Base-by-base conservation (phyloP, 495 filamentous ascomycete genomes). In the Penicillium steckii region DNA sequence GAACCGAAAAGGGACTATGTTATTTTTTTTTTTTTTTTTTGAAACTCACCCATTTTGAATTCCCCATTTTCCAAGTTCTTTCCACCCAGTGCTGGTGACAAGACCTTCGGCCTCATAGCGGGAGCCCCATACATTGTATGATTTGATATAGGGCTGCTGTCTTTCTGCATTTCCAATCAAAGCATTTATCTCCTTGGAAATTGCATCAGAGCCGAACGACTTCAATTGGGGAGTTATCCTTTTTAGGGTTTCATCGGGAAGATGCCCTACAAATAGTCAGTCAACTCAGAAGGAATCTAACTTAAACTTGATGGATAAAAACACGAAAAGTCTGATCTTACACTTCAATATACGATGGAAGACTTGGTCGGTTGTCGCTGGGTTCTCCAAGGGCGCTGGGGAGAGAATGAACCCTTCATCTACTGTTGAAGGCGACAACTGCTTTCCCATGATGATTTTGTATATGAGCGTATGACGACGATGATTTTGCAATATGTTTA, bases 41-140 rank as follows among this genome's bases (percentile, higher is more conserved):
- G 2, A 41, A 19, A 41, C 56, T 25, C 19, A 67, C 64, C 66
- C 66, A 52, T 67, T 33, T 46, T 57, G 47, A n/a, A 52, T 65
- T 29, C 61, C 72, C 72, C 50, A 71, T 57, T 49, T 57, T 2
- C 60, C 68, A 18, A 73, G 23, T 25, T 61, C 51, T 40, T 66
- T 69, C 72, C 70, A 75, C 21, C 72, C 70, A 24, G 67, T 64
- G 23, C 64, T 69, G 7, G 70, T 73, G 0, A 72, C 49, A 32
- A 73, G 33, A 3, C 59, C 52, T 24, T 72, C 67, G 25, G 62
- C 46, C 7, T 62, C 56, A 45, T 72, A 62, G 8, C 57, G 53
- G 2, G 61, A 50, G 10, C 66, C 66, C 66, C 66, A 69, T 8
- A 67, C 66, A 59, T 69, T 69, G 19, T 53, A 47, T 8, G 45